Evolutionary conservation across 805 yeast species (phyloP).

Genomic region (Metschnikowia kunwiensis): DNA sequence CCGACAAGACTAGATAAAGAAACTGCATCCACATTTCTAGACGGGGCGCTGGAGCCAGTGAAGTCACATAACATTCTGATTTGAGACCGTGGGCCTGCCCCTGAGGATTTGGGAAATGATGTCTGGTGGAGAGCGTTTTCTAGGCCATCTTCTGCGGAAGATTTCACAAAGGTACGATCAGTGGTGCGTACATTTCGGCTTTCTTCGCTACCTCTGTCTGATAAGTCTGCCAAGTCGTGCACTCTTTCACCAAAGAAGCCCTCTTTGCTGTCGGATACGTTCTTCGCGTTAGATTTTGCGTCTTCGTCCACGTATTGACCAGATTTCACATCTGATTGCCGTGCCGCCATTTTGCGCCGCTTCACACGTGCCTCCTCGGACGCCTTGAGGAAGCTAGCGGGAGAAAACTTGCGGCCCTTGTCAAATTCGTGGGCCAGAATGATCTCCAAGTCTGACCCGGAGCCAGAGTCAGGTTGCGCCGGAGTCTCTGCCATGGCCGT

Average conservation of each 20-base stretch:
- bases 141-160: background rate
- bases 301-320: no score
- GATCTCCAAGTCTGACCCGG: background rate
- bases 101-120: background rate
- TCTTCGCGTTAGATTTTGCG: no score
- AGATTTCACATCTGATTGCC: no score
- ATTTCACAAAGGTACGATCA: no score
- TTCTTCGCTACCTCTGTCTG: no score
- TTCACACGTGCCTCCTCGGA: constrained; percentile 5
- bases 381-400: background rate
- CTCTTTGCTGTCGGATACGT: no score
- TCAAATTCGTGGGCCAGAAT: background rate
- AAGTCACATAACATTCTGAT: constrained; percentile 26
- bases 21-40: constrained; percentile 26
- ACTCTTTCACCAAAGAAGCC: no score
- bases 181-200: no score
- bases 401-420: background rate
- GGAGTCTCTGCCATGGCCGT: background rate
- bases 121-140: background rate
- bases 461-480: background rate
- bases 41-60: constrained; percentile 13
- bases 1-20: constrained; percentile 30
- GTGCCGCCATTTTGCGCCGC: constrained; percentile 2
- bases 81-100: background rate
- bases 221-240: no score